Base-by-base conservation (phyloP, 2,329 filamentous ascomycete species). In the Cephalotrichum gorgonifer region DNA sequence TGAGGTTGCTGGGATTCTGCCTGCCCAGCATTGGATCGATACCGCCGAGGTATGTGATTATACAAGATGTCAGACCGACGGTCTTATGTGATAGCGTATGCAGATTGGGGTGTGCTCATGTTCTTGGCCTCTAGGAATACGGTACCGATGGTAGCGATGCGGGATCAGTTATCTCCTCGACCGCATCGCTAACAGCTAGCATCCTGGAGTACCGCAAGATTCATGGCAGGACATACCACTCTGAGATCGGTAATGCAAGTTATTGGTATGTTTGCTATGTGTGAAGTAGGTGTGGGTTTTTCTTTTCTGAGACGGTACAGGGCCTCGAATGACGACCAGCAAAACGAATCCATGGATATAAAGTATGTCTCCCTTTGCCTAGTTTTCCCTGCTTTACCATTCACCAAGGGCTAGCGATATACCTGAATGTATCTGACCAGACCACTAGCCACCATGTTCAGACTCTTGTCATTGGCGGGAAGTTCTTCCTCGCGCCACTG, bases 211-310 rank as follows among this genome's bases (percentile, higher is more conserved):
- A 64, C 51, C 56, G 62, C 11, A 59, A 53, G 4, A 53, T 63
- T 26, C 52, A 63, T 12, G 62, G 62, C 1, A 54, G 62, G 14
- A 62, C 59, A 2, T 64, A 57, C 26, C 62, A 64, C 46, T 55
- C 54, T 42, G 58, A 60, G 4, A 44, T 55, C 6, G 59, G 57
- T 9, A 58, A 55, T 27, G 54, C 57, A n/a, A 51, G 55, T 33
- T 63, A 63, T 46, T 64, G 62, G 60, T 56, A 48, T 14, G n/a
- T 14, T 23, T 23, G 8, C 8, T 9, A 12, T 22, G 38, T 11
- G 8, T 17, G 14, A 17, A n/a, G 5, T 22, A 11, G 38, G 11
- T 14, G 7, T 20, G n/a, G 20, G 8, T 12, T 14, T 6, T 23
- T 14, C 22, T 14, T 17, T 25, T 25, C 26, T 27, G 17, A 15